Conservation (phyloP, 2,329 filamentous ascomycete genomes). For the Aspergillus uvarum region DNA sequence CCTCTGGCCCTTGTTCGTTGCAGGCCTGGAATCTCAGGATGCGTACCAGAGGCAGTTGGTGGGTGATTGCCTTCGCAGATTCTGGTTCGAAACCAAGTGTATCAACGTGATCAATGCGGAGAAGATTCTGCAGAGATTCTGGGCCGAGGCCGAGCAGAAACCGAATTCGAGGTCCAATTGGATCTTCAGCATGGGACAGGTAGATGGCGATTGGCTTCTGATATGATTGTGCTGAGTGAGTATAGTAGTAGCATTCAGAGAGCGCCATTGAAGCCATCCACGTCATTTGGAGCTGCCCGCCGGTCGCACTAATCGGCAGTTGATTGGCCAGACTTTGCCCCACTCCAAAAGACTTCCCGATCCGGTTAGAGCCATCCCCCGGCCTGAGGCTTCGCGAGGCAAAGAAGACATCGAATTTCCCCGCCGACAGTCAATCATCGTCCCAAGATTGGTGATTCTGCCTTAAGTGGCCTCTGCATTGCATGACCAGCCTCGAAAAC, state of each 20-base stretch:
- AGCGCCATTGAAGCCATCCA: background rate
- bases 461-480: background rate
- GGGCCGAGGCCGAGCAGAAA: slow-evolving; percentile 6
- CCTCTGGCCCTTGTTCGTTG: slow-evolving; percentile 24
- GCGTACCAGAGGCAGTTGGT: slow-evolving; percentile 5
- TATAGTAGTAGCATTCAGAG: too few relatives aligned
- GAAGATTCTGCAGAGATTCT: slow-evolving; percentile 17
- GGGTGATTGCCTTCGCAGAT: slow-evolving; percentile 8
- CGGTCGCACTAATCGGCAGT: background rate
- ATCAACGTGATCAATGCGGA: slow-evolving; percentile 24
- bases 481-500: background rate
- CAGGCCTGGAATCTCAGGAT: slow-evolving; percentile 18
- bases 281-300: background rate
- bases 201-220: slow-evolving; percentile 17
- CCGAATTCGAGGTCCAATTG: background rate
- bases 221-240: background rate
- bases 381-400: background rate
- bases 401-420: background rate
- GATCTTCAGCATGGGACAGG: slow-evolving; percentile 12
- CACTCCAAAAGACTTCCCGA: slow-evolving; percentile 3
- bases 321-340: background rate
- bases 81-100: slow-evolving; percentile 22
- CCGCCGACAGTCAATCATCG: background rate
- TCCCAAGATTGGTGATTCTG: background rate
- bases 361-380: background rate